Percentiles rank a stretch among this genome's conserved stretches.
Conservation (phyloP, 78 protist genomes). For the Neovahlkampfia damariscottae region DNA sequence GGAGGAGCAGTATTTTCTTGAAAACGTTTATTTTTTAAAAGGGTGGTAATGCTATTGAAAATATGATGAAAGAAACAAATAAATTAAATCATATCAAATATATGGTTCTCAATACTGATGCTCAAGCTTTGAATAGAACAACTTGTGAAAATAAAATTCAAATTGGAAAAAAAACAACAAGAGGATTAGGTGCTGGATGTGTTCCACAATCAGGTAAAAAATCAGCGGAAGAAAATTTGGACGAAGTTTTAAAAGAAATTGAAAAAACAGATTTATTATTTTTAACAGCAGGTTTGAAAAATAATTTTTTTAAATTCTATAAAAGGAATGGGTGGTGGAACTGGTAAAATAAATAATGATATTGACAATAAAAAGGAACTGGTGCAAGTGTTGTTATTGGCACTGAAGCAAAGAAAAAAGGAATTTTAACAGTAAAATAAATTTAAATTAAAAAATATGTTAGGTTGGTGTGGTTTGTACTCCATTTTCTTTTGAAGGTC, state of each 20-base stretch:
- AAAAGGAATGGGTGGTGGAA: constrained; percentile 82
- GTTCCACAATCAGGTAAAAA: constrained; percentile 45
- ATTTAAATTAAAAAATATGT: too few relatives aligned
- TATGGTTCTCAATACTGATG: constrained; percentile 62
- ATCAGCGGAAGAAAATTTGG: constrained; percentile 51
- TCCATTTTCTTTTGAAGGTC: constrained; percentile 61
- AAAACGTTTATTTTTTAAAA: too few relatives aligned
- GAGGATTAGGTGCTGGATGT: constrained; percentile 73
- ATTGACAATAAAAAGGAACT: too few relatives aligned
- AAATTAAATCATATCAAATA: constrained; percentile 45
- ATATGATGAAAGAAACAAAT: not conserved
- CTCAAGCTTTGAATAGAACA: constrained; percentile 52
- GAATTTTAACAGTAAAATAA: constrained; percentile 48
- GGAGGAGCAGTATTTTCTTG: too few relatives aligned
- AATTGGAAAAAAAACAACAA: constrained; percentile 42
- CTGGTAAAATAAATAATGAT: too few relatives aligned
- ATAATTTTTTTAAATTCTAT: constrained; percentile 58
- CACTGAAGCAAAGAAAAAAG: constrained; percentile 3
- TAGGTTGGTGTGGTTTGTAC: constrained; percentile 57
- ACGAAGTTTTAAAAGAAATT: constrained; percentile 25
- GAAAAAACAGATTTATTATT: constrained; percentile 58
- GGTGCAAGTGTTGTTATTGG: constrained; percentile 72
- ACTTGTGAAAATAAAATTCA: constrained; percentile 34
- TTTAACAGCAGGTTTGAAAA: constrained; percentile 66
- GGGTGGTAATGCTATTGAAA: not conserved